phyloP scores from a whole-genome alignment of 2,329 filamentous ascomycete species.

The Cytospora piceicola region DNA sequence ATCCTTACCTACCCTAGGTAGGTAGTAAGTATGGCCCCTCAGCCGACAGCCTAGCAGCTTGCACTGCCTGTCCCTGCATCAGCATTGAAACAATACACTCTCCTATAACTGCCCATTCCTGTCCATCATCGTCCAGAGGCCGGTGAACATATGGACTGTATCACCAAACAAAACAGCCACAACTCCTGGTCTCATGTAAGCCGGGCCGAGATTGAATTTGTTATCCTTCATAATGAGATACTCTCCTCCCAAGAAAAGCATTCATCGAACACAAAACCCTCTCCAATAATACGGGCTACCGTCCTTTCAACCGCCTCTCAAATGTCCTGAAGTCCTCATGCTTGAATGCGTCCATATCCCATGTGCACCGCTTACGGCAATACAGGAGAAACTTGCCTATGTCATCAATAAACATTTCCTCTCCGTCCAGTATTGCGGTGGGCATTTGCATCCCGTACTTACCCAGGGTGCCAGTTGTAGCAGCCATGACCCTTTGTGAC shows the following conservation, averaged over 20 bases:
- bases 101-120: conserved; percentile 24
- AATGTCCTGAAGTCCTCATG: conserved; percentile 19
- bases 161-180: conserved; percentile 28
- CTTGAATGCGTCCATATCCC: conserved; percentile 14
- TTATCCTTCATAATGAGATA: conserved; percentile 26
- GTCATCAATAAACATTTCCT: conserved; percentile 25
- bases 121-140: conserved; percentile 6
- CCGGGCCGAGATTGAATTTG: conserved; percentile 26
- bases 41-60: conserved; percentile 23
- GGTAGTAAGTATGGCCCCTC: conserved; percentile 15
- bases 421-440: conserved; percentile 19
- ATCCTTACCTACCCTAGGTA: background rate
- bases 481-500: conserved; percentile 26
- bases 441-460: conserved; percentile 27
- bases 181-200: conserved; percentile 27
- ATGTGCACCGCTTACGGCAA: conserved; percentile 26
- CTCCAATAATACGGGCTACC: conserved; percentile 18
- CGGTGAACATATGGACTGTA: conserved; percentile 22
- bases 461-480: conserved; percentile 11
- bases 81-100: conserved; percentile 30
- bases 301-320: conserved; percentile 11
- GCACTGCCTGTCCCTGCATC: conserved; percentile 31
- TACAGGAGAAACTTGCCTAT: conserved; percentile 30
- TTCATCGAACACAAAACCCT: conserved; percentile 26
- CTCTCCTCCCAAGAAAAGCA: conserved; percentile 15